Base-by-base conservation (phyloP, 805 yeast genomes). In the Torulaspora delbrueckii region DNA sequence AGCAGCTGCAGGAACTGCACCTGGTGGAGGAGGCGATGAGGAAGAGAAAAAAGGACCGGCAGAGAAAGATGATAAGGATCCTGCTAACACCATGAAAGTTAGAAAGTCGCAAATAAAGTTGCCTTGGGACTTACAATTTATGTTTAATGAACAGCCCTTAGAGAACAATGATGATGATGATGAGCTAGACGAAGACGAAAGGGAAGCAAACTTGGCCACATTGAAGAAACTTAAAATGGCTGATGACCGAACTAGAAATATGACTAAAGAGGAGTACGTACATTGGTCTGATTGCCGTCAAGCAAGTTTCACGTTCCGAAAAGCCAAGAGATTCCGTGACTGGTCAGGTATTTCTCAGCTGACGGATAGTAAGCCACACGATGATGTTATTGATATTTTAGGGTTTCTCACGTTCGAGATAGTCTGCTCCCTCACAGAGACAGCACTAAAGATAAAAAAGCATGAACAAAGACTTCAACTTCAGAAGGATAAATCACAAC, bases 241-340 rank as follows among this genome's bases (percentile, higher is more conserved):
- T 3, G 99, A 93, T 66, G 96, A 93, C 42, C 75, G 99, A 51
- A 93, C 99, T 0, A 79, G 74, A 53, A 77, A 84, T 55, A 93
- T 93, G 99, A 93, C 99, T 0, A 84, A 82, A 60, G 96, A 93
- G 58, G 99, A 93, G 62, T 93, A 93, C 59, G 99, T 90, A 13
- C 99, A 93, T 63, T 93, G 98, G 97, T 86, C 96, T 9, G 99
- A 93, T 60, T 93, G 99, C 67, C 78, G 99, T 51, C 99, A 93
- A 65, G 98, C 98, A 1, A 83, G 95, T 48, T 93, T 93, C 64
- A 93, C 99, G 1, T 93, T 89, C 59, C 76, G 97, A 55, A 93
- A 93, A 63, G 85, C 86, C n/a, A 89, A 89, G 63, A 72, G 97
- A 59, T 93, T 93, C 63, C 77, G 91, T 59, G 99, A 93, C 58